A percentile compares a stretch with the other conserved stretches of the same genome.
Evolutionary conservation across 805 yeast species (phyloP).

Genomic region (Ogataea minuta): DNA sequence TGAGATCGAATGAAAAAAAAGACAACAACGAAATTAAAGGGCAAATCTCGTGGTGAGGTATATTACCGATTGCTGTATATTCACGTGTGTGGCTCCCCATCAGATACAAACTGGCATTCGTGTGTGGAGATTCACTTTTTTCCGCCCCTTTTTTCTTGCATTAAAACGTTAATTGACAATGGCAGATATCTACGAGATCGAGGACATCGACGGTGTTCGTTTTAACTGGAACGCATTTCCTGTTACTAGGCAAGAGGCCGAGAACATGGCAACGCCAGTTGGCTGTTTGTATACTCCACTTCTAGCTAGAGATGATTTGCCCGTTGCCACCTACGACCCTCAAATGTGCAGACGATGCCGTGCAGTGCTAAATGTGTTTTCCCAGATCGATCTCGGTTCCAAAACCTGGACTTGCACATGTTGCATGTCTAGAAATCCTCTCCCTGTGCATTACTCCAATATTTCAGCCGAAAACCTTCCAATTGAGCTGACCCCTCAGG

Average conservation of each 20-base stretch:
- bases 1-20: conserved; percentile 12
- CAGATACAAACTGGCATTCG: conserved; percentile 8
- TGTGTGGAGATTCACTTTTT: conserved; percentile 5
- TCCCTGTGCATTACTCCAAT: conserved; percentile 80
- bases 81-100: conserved; percentile 1
- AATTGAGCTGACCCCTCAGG: conserved; percentile 64
- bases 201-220: conserved; percentile 63
- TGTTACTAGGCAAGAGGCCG: conserved; percentile 82
- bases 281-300: conserved; percentile 96
- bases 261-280: conserved; percentile 88
- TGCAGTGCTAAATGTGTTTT: conserved; percentile 83
- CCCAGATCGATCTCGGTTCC: conserved; percentile 72
- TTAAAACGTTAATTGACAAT: conserved; percentile 12
- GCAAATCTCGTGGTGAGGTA: conserved; percentile 9
- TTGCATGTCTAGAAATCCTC: conserved; percentile 72
- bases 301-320: conserved; percentile 70
- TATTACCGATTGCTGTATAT: conserved; percentile 2
- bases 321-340: conserved; percentile 83
- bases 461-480: conserved; percentile 78
- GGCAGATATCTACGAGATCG: conserved; percentile 56
- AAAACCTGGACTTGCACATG: conserved; percentile 84
- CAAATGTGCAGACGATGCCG: conserved; percentile 81
- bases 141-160: neutral
- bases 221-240: conserved; percentile 90
- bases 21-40: conserved; percentile 16